Percentiles rank a stretch among this genome's conserved stretches.
Evolutionary conservation across 345 rosid species (phyloP).

Genomic region (Linum lewisii): DNA sequence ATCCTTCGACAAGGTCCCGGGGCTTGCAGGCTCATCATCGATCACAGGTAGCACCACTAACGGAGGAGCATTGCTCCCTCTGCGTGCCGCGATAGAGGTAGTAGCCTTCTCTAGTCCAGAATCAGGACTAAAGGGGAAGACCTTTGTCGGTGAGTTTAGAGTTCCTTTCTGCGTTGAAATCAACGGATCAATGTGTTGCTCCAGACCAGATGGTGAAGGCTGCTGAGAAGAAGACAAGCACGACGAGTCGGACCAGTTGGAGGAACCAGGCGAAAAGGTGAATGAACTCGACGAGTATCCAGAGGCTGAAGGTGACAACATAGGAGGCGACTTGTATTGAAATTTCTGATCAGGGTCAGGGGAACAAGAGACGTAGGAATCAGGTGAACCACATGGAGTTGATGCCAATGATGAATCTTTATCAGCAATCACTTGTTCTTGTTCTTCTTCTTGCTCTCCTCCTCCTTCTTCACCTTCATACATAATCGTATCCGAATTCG

Average conservation of each 20-base stretch:
- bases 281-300: conserved; percentile 54
- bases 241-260: conserved; percentile 61
- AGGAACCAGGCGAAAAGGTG: conserved; percentile 58
- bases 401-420: conserved; percentile 23
- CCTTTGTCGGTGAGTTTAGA: conserved; percentile 18
- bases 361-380: conserved; percentile 32
- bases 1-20: conserved; percentile 24
- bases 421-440: conserved; percentile 7
- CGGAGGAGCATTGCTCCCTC: conserved; percentile 62
- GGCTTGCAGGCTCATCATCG: conserved; percentile 30
- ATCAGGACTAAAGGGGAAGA: conserved; percentile 16
- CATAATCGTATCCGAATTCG: conserved; percentile 18
- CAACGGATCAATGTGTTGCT: conserved; percentile 22
- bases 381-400: conserved; percentile 29
- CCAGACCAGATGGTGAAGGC: conserved; percentile 53
- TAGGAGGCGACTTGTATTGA: conserved; percentile 41
- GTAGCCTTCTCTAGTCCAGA: conserved; percentile 17
- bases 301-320: conserved; percentile 57
- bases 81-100: conserved; percentile 54
- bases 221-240: conserved; percentile 51
- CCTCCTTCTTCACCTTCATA: conserved; percentile 21
- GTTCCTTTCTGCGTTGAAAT: conserved; percentile 20
- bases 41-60: conserved; percentile 32
- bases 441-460: conserved; percentile 21
- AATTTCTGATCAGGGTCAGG: conserved; percentile 31